Base-by-base conservation (phyloP, 768 basidiomycete species). In the Podaxis sp. region DNA sequence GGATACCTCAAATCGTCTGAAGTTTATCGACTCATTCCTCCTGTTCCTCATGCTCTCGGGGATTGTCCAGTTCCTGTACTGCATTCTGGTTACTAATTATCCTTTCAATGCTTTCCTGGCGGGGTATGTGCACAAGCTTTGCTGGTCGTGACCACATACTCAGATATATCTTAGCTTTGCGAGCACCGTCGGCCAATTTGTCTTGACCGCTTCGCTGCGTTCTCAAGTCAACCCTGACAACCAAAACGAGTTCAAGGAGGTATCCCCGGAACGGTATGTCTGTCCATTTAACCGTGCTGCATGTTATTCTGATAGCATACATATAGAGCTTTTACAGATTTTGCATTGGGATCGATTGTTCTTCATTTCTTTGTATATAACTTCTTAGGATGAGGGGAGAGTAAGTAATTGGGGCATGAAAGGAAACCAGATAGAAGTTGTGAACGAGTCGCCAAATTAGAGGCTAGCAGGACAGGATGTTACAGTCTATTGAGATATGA, bases 351-450 rank as follows among this genome's bases (percentile, higher is more conserved):
- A n/a, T 95, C 93, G 2, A 88, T 98, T 63, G 87, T 98, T 40
- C 80, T 99, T 36, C 97, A 99, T 74, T 95, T 98, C 79, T 99
- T 98, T 72, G 95, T 97, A 62, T 98, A 88, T 82, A 98, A 98
- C 76, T 98, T 97, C 82, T 82, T 99, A 13, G 97, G 96, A 72
- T 98, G 70, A 75, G 64, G 67, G 67, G 63, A 64, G 66, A 58
- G 50, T 57, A 50, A 35, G 51, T 5, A 1, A 28, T 28, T 28
- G 3, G 11, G 38, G 55, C 21, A 62, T 50, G n/a, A 11, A 27
- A 42, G 28, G 18, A 23, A 62, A 51, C 63, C 28, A 28, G 7
- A 7, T 7, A 7, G 28, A 7, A 28, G 28, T 7, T 28, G 28
- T 28, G 28, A 28, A 28, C 6, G 47, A 62, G 51, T 64, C 23